Base-by-base conservation (phyloP, 495 filamentous ascomycete genomes). In the Parathielavia appendiculata region DNA sequence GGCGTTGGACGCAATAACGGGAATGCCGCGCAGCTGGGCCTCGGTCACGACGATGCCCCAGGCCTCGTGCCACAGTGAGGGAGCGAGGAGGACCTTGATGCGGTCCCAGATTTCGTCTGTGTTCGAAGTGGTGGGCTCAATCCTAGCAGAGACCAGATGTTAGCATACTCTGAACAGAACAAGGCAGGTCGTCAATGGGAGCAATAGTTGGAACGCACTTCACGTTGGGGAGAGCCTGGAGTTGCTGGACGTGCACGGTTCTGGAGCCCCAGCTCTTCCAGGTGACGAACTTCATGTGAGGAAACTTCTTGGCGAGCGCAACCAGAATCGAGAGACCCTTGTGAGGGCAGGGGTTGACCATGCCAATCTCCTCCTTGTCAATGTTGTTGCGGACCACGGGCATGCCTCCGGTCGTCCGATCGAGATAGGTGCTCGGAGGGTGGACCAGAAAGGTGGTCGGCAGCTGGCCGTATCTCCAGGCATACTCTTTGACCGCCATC, bases 31-130 rank as follows among this genome's bases (percentile, higher is more conserved):
- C 5, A 71, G 63, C 59, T 71, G 68, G 11, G 68, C 66, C 43
- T 71, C 68, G 11, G 66, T 69, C 9, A 71, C 66, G 23, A 71
- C 55, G 16, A 71, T 61, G 22, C 68, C 68, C 68, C 68, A 71
- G 0, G 68, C 68, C 44, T 71, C 68, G 11, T 59, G 49, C 68
- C 68, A 71, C 17, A 71, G 50, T 1, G 68, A 71, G 0, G 68
- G 68, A 6, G 59, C 67, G 9, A 71, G 52, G 12, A 71, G 59
- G 14, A 71, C 38, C 52, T 65, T 69, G 61, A 71, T 69, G 32
- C 62, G 50, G 26, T 69, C 66, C 68, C 68, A 71, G 38, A 71
- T 69, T 12, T 69, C 63, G 19, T 69, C 60, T 3, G 66, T 69
- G 30, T 71, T 59, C 7, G 32, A 16, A 4, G 68, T 69, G 19